Evolutionary conservation across 805 yeast species (phyloP).

Genomic region (Wickerhamomyces bisporus): DNA sequence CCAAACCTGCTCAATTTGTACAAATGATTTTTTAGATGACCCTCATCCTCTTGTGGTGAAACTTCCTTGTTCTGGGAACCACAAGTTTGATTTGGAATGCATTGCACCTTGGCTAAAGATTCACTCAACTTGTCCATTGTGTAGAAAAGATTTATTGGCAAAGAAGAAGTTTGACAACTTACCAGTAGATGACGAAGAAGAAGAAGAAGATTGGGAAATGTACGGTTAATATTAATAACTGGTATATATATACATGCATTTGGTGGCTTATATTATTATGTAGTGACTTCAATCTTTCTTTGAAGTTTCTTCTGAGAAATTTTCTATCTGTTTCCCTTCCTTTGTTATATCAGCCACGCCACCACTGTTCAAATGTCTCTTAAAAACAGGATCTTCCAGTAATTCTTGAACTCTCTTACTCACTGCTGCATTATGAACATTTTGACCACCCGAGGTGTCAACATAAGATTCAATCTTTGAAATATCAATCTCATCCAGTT

Average conservation of each 20-base stretch:
- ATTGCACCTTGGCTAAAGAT: conserved; percentile 82
- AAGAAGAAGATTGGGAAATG: conserved; percentile 74
- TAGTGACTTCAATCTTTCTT: background rate
- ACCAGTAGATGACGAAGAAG: conserved; percentile 35
- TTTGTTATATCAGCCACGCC: background rate
- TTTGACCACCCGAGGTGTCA: conserved; percentile 7
- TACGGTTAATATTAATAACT: conserved; percentile 45
- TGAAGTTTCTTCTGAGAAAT: background rate
- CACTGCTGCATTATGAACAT: conserved; percentile 15
- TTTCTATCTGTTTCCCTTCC: background rate
- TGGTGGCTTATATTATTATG: background rate
- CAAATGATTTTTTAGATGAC: conserved; percentile 65
- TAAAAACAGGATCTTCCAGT: conserved; percentile 66
- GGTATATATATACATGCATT: conserved; percentile 10
- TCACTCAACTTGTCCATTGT: conserved; percentile 78
- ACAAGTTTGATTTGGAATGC: conserved; percentile 84
- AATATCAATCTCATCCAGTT: conserved; percentile 30
- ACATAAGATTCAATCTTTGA: conserved; percentile 7
- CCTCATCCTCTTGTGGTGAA: conserved; percentile 74
- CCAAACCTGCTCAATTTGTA: conserved; percentile 83
- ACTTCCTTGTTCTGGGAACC: conserved; percentile 60
- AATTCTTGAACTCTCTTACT: conserved; percentile 59
- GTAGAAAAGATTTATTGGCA: conserved; percentile 65
- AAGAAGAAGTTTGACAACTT: conserved; percentile 34
- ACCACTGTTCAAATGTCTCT: conserved; percentile 34